Evolutionary conservation across 2,329 filamentous ascomycete genomes (phyloP), one percentile per base, ranked within the genome.

Genomic region (Aspergillus fumigatus): DNA sequence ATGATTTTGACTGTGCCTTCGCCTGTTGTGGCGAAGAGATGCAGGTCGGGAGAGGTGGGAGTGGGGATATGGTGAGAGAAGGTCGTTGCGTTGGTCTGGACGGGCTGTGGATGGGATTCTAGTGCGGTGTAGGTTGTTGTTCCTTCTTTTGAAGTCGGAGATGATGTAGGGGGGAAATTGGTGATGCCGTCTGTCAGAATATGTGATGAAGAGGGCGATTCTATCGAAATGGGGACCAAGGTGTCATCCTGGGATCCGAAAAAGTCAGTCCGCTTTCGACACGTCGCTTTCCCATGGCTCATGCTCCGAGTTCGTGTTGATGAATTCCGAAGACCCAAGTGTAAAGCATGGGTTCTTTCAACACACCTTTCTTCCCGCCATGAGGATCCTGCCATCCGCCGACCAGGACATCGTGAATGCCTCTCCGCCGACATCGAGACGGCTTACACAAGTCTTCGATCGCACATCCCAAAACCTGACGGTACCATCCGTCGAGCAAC

Each of bases 391-490:
- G 21, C 78, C 78, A 64, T 80, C 78, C 1, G 75, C 73, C 47
- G 75, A 75, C 78, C 78, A 80, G 9, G 75, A 73, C 47, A 80
- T 62, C 1, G 77, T 80, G 57, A 80, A 78, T 14, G 77, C 76
- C 59, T 80, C 78, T 26, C 77, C 77, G 47, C 78, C 78, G n/a
- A 80, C 72, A 59, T 79, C 76, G 6, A 80, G 64, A 50, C 73
- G 75, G 59, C 75, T 76, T 19, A 79, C 73, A 56, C 77, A 79
- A 2, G 68, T 75, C 64, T 80, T 80, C 14, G 75, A 77, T 47
- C 78, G 73, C 25, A 80, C 79, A 64, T 80, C 78, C 78, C 78
- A 80, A 59, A 80, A 76, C 43, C 77, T 73, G 50, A 80, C 77
- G 2, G 77, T 79, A 2, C 78, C 78, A 65, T 80, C 78, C 0